These are phyloP conservation scores for Penicillium bialowiezense DNA, from an alignment of 495 filamentous ascomycete species.

Conservation along the genomic window DNA sequence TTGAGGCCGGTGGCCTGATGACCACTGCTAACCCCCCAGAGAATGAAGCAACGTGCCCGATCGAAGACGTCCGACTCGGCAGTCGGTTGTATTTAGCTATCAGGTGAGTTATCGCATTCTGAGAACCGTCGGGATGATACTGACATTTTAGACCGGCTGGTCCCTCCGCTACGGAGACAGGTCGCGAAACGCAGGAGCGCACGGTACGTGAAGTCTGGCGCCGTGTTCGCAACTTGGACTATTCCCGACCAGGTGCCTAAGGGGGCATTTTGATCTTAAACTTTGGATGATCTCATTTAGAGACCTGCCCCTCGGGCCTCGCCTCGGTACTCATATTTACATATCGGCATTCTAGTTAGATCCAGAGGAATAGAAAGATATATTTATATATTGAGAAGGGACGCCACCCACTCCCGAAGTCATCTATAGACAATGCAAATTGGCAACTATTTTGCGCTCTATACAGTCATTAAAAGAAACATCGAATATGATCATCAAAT, in stretches of 20 bases:
- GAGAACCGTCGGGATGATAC: neutral
- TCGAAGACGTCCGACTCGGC: conserved; percentile 55
- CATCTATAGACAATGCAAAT: conserved; percentile 24
- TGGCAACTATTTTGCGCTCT: conserved; percentile 28
- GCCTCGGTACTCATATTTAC: neutral
- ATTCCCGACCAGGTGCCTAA: conserved; percentile 52
- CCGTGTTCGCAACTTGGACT: conserved; percentile 58
- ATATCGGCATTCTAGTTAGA: neutral
- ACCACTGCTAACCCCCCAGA: conserved; percentile 66
- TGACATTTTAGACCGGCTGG: conserved; percentile 53
- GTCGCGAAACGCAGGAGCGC: conserved; percentile 60
- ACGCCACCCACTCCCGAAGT: conserved; percentile 17
- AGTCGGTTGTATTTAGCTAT: conserved; percentile 66
- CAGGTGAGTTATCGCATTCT: conserved; percentile 33
- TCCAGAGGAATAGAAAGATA: conserved; percentile 1
- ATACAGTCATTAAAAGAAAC: conserved; percentile 28
- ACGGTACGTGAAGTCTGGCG: conserved; percentile 68
- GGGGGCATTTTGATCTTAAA: too few relatives aligned
- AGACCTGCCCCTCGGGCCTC: too few relatives aligned
- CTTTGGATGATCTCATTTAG: too few relatives aligned
- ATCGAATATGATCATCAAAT: conserved; percentile 11
- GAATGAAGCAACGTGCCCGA: conserved; percentile 49
- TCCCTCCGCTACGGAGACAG: conserved; percentile 55
- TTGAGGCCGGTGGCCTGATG: conserved; percentile 60
- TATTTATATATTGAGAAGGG: too few relatives aligned